Conservation (phyloP, 73 alveolate genomes). For the Stentor roeselii region DNA sequence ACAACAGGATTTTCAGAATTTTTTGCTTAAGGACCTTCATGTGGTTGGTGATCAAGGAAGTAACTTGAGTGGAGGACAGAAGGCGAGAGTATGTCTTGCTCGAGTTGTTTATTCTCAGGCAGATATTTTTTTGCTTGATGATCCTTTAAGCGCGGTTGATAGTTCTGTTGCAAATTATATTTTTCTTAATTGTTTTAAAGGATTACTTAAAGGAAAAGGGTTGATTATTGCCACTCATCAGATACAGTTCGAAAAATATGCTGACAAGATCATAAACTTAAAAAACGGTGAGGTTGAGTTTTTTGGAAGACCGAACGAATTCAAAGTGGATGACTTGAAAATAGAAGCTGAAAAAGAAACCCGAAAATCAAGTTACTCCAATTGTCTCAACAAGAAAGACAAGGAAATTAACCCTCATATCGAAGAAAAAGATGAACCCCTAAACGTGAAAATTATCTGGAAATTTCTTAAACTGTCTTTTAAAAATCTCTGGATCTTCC, state of each 20-base stretch:
- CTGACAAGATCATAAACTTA: slow-evolving; percentile 29
- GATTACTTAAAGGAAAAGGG: slow-evolving; percentile 16
- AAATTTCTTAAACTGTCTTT: not conserved
- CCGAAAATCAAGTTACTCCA: not conserved
- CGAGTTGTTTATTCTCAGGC: slow-evolving; percentile 50
- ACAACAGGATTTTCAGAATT: too few relatives aligned
- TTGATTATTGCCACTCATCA: slow-evolving; percentile 28
- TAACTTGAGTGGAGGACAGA: slow-evolving; percentile 68
- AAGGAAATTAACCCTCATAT: slow-evolving; percentile 12
- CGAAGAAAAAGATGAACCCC: not conserved
- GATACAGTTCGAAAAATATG: slow-evolving; percentile 24
- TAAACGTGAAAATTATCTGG: not conserved
- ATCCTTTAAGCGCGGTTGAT: slow-evolving; percentile 59
- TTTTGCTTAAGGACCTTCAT: too few relatives aligned
- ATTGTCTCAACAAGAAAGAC: slow-evolving; percentile 35
- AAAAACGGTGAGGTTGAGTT: not conserved
- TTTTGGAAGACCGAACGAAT: not conserved
- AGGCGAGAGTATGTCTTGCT: slow-evolving; percentile 60
- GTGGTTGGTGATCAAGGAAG: slow-evolving; percentile 34
- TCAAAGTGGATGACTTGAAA: not conserved
- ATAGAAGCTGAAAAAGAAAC: slow-evolving; percentile 6
- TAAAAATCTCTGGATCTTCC: not conserved
- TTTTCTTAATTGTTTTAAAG: slow-evolving; percentile 21
- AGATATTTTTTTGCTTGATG: slow-evolving; percentile 66
- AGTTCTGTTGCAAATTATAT: slow-evolving; percentile 40